Base-by-base conservation (phyloP, 2,329 filamentous ascomycete genomes). In the Elsinoe perseae region DNA sequence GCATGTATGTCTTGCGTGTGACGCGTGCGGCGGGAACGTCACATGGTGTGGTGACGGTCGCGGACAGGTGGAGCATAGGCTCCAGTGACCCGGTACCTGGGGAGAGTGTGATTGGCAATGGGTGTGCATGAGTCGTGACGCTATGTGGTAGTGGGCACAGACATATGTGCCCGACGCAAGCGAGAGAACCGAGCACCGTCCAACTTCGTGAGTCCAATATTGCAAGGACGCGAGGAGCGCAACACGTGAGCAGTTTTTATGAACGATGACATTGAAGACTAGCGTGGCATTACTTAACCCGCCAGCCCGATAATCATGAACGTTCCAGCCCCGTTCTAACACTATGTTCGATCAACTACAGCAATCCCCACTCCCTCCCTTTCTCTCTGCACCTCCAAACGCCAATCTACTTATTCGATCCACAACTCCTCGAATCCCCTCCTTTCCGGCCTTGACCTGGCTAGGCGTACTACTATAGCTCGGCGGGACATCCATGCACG, bases 401-500 rank as follows among this genome's bases (percentile, higher is more conserved):
- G 73, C 77, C 63, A 78, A 62, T 59, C 67, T 64, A 60, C 76
- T 80, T 60, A 80, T 65, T 64, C 71, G 73, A 67, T 84, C 77
- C 12, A 79, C 67, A 32, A 77, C 71, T 1, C 74, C 76, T 14
- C 56, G 63, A 12, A 69, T 57, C 0, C 66, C 68, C 2, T 18
- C 61, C 62, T 69, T 69, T 0, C 68, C 67, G 6, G 64, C 68
- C 10, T 66, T 58, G 61, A 87, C 73, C 68, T 89, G 83, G 63
- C 82, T 88, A 1, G 89, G 88, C 25, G 85, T 86, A 62, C 79
- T 81, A 40, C 80, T 81, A 69, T 84, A 92, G 64, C 81, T 87
- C 0, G 89, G 87, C 56, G 86, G 86, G 14, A 95, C 86, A 69
- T 95, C 87, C 69, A 95, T 74, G 56, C 82, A 86, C 1, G 89